A percentile compares a stretch with the other conserved stretches of the same genome.
phyloP scores from a whole-genome alignment of 805 yeast species.

The Candida ortonii region DNA sequence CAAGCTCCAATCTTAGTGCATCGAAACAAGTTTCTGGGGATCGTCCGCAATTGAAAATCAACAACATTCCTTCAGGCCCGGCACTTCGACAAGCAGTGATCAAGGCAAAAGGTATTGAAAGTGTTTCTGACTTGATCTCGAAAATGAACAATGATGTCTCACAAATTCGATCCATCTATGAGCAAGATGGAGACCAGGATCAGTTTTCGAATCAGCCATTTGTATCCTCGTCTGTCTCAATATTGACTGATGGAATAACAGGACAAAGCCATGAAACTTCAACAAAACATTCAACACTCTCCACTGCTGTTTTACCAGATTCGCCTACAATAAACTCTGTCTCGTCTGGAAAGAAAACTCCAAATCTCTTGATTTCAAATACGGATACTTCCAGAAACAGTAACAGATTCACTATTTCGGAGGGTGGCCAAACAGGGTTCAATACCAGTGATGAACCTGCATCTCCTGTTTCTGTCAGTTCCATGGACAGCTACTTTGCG shows the following conservation, averaged over 20 bases:
- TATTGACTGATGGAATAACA: too few relatives aligned
- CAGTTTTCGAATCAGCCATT: too few relatives aligned
- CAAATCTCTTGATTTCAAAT: too few relatives aligned
- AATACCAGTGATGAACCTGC: slow-evolving; percentile 16
- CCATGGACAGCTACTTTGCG: slow-evolving; percentile 19
- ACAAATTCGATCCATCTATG: slow-evolving; percentile 28
- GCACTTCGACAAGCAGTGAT: slow-evolving; percentile 61
- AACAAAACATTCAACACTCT: too few relatives aligned
- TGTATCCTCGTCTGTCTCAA: too few relatives aligned
- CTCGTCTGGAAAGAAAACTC: too few relatives aligned
- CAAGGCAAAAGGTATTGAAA: slow-evolving; percentile 71
- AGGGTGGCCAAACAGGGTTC: too few relatives aligned
- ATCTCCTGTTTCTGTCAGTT: slow-evolving; percentile 27
- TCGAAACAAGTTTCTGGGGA: slow-evolving; percentile 3
- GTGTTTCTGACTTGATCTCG: slow-evolving; percentile 63
- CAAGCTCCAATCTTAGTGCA: slow-evolving; percentile 1
- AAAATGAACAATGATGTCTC: slow-evolving; percentile 54
- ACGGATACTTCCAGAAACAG: too few relatives aligned
- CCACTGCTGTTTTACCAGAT: too few relatives aligned
- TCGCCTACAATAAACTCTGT: too few relatives aligned
- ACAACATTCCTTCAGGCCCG: slow-evolving; percentile 49
- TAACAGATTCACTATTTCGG: too few relatives aligned
- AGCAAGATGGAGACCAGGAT: slow-evolving; percentile 7
- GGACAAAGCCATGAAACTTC: too few relatives aligned
- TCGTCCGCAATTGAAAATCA: slow-evolving; percentile 25